Conservation (phyloP, 345 rosid species). For the Hevea brasiliensis region DNA sequence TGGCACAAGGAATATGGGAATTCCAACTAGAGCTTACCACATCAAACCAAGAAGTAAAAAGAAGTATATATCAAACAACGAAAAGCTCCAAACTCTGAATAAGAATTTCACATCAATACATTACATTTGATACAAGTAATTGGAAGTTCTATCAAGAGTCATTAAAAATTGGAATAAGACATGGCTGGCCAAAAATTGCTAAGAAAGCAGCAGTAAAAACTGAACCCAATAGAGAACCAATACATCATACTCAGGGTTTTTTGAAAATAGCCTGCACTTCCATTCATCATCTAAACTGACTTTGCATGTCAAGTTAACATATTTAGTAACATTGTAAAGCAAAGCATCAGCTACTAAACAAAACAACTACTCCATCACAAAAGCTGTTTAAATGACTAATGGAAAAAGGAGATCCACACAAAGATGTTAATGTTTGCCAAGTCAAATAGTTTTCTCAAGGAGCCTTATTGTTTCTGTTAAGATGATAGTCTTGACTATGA, state of each 20-base stretch:
- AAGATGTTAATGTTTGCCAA: not conserved
- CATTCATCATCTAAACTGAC: not conserved
- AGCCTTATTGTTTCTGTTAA: not conserved
- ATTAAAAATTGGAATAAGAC: not conserved
- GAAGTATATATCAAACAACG: not conserved
- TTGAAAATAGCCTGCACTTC: constrained; percentile 1
- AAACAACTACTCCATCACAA: not conserved
- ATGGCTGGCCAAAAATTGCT: not conserved
- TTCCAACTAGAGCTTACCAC: not conserved
- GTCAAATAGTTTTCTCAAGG: not conserved
- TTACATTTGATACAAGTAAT: not conserved
- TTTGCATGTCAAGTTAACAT: not conserved
- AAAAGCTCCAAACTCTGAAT: not conserved
- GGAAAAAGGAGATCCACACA: not conserved
- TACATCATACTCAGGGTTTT: not conserved
- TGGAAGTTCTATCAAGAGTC: not conserved
- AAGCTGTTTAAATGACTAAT: not conserved
- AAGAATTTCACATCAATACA: not conserved
- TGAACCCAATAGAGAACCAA: not conserved
- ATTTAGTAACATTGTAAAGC: not conserved
- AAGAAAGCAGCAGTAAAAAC: too few species aligned
- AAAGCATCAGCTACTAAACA: not conserved
- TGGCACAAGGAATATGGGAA: not conserved
- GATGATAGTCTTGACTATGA: not conserved
- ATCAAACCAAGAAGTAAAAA: too few species aligned